Conservation (phyloP, 2,329 filamentous ascomycete genomes). For the Rasamsonia emersonii region DNA sequence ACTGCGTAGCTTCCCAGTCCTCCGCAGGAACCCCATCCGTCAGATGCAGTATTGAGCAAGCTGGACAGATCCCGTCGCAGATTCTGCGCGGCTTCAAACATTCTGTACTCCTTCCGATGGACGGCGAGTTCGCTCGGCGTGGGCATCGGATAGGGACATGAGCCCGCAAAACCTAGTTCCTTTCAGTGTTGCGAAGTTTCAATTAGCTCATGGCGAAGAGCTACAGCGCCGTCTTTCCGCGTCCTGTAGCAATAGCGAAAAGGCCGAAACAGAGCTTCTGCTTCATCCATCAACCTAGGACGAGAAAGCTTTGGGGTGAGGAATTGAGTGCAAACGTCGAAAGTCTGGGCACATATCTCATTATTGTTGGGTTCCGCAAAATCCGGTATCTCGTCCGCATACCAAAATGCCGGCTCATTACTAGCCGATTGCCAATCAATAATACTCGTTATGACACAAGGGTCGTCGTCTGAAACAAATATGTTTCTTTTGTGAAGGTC, state of each 20-base stretch:
- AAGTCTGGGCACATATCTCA: constrained; percentile 25
- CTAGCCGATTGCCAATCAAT: constrained; percentile 37
- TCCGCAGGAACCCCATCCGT: constrained; percentile 30
- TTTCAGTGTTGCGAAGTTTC: constrained; percentile 29
- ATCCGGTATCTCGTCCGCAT: constrained; percentile 31
- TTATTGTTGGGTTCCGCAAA: constrained; percentile 25
- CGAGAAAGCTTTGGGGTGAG: constrained; percentile 20
- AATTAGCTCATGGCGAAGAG: constrained; percentile 33
- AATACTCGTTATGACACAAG: constrained; percentile 28
- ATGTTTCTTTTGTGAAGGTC: constrained; percentile 37
- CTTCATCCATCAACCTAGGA: constrained; percentile 27
- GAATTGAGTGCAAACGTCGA: constrained; percentile 22
- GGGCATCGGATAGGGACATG: constrained; percentile 24
- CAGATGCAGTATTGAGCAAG: constrained; percentile 23
- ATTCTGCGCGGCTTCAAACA: constrained; percentile 25
- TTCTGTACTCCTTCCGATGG: constrained; percentile 22
- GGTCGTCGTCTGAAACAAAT: constrained; percentile 32
- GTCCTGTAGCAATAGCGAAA: constrained; percentile 34
- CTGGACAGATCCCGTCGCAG: constrained; percentile 19
- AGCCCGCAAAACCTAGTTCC: constrained; percentile 28
- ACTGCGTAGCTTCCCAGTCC: constrained; percentile 23
- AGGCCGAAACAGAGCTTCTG: constrained; percentile 26
- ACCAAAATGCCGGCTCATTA: constrained; percentile 34
- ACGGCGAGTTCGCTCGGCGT: constrained; percentile 15
- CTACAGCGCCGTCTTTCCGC: constrained; percentile 33